These are phyloP conservation scores for Lunasporangiospora selenospora DNA, from an alignment of 192 early-diverging fungal species.

Conservation along the genomic window DNA sequence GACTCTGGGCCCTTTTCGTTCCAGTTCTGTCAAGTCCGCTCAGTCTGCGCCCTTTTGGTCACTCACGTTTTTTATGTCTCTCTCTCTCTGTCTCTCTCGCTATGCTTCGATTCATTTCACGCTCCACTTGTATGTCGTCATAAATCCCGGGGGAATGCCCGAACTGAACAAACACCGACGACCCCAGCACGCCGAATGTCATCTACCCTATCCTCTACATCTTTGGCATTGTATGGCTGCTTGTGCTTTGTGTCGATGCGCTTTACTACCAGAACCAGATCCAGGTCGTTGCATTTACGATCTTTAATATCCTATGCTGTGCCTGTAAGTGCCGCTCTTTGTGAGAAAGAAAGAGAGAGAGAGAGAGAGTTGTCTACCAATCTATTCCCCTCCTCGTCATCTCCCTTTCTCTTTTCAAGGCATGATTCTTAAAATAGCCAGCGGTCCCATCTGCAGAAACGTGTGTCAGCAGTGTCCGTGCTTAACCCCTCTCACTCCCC, in stretches of 20 bases:
- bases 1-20: no score
- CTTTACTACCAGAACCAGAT: slow-evolving; percentile 45
- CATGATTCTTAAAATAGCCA: slow-evolving; percentile 21
- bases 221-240: slow-evolving; percentile 34
- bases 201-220: slow-evolving; percentile 40
- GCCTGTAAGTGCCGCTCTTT: slow-evolving; percentile 46
- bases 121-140: no score
- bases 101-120: no score
- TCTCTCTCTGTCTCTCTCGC: no score
- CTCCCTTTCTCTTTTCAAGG: no score
- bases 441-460: no score
- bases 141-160: no score
- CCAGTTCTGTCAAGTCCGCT: no score
- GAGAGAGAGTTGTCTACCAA: neutral
- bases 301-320: slow-evolving; percentile 65
- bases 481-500: neutral
- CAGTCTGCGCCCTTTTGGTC: no score
- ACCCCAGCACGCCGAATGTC: slow-evolving; percentile 31
- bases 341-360: neutral
- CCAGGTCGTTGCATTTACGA: slow-evolving; percentile 55
- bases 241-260: slow-evolving; percentile 42
- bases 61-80: no score
- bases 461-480: no score
- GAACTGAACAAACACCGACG: no score
- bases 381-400: neutral